Evolutionary conservation across 257 asterid genomes (phyloP), one percentile per base, ranked within the genome.

Genomic region (Salvia miltiorrhiza): DNA sequence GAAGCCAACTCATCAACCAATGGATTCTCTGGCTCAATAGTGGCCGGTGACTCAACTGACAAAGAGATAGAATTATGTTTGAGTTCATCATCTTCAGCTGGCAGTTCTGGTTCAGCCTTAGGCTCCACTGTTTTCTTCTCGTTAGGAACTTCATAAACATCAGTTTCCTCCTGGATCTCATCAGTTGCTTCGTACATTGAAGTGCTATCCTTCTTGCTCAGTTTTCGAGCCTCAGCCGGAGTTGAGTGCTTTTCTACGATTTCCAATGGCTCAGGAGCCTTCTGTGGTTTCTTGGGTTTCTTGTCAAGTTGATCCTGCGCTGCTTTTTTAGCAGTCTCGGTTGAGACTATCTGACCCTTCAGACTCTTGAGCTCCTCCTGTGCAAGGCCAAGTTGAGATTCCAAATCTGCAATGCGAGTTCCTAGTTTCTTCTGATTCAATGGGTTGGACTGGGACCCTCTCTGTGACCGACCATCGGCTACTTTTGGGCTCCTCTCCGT

Each of bases 381-480:
- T 1, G 97, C 99, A 67, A 87, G 92, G 71, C 96, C 96, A 44
- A 93, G 97, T 72, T 89, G 99, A 41, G 96, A 88, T 63, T 93
- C 99, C 87, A 94, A 80, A 78, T 87, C 94, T 1, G 97, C 95
- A 73, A 94, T 94, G 54, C 97, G 84, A 1, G 96, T 83, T 7
- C 97, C 96, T 4, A 93, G 95, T 77, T 89, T 93, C 90, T 82
- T 93, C 14, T 81, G 90, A 69, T 79, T 82, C 70, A 68, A 32
- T 0, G 93, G 83, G 17, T 87, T 82, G 21, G 93, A 73, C 41
- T 83, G 93, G 4, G 89, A 9, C 4, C 85, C 78, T 9, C 90
- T 77, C 16, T 93, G 90, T 1, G 96, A 73, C 56, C 87, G 85
- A 2, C 82, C 83, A 0, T 82, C 90, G 14, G 84, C 69, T 26